These are phyloP conservation scores for Candida lessepsii DNA, from an alignment of 805 yeast genomes.

Conservation along the genomic window DNA sequence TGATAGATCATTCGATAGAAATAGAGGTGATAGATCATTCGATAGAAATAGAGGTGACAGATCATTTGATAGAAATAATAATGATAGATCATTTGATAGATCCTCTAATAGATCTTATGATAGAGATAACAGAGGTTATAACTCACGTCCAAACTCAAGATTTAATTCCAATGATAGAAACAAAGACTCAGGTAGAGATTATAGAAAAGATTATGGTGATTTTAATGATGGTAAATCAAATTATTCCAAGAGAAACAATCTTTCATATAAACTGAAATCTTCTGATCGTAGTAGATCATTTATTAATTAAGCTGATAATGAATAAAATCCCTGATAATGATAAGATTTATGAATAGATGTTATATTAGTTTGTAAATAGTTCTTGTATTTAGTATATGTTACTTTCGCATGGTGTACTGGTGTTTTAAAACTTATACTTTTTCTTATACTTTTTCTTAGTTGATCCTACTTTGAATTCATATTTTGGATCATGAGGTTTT, in stretches of 20 bases:
- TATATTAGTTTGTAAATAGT: conserved; percentile 4
- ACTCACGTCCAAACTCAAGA: too few relatives aligned
- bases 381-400: conserved; percentile 3
- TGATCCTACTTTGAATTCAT: conserved; percentile 14
- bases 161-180: conserved; percentile 16
- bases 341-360: neutral
- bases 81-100: conserved; percentile 1
- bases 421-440: conserved; percentile 6
- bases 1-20: conserved; percentile 15
- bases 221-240: neutral
- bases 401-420: too few relatives aligned
- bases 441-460: conserved; percentile 16
- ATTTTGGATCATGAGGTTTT: conserved; percentile 4
- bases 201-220: neutral
- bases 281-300: neutral
- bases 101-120: conserved; percentile 5
- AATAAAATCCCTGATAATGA: too few relatives aligned
- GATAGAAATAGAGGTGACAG: conserved; percentile 7
- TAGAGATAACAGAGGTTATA: conserved; percentile 16
- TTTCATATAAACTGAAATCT: neutral
- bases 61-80: neutral
- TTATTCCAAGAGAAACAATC: neutral
- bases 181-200: neutral
- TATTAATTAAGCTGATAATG: neutral
- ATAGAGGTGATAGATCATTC: conserved; percentile 1